Evolutionary conservation across 192 early-diverging fungal genomes (phyloP).

Genomic region (Phlyctochytrium bullatum): DNA sequence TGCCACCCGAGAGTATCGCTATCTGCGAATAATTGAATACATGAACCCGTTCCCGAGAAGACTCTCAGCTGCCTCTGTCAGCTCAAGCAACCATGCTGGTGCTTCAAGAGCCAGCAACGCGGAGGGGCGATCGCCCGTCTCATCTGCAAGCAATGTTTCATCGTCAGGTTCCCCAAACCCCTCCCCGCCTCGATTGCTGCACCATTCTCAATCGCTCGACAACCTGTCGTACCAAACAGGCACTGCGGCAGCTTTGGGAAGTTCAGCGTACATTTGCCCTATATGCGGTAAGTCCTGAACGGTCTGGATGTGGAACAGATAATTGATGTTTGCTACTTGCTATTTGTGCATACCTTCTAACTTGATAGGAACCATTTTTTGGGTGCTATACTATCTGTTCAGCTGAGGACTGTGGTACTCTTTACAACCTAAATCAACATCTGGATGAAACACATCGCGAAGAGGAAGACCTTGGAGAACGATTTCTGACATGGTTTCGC

Average conservation of each 20-base stretch:
- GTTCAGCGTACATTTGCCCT: neutral
- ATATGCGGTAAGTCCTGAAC: neutral
- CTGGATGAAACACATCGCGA: constrained; percentile 38
- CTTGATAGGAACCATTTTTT: neutral
- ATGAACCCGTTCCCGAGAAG: too few relatives aligned
- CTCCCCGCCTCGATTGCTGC: neutral
- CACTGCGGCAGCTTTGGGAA: neutral
- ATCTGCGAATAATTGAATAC: too few relatives aligned
- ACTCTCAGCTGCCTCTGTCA: too few relatives aligned
- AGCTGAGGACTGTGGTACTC: constrained; percentile 32
- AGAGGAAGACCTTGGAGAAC: constrained; percentile 34
- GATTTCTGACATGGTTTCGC: constrained; percentile 39
- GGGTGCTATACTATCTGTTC: neutral
- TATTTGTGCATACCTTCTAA: too few relatives aligned
- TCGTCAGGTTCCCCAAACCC: neutral
- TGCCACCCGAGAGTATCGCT: too few relatives aligned
- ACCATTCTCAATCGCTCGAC: neutral
- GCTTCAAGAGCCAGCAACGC: too few relatives aligned
- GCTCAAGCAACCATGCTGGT: too few relatives aligned
- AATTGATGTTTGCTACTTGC: too few relatives aligned
- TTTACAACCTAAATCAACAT: constrained; percentile 44
- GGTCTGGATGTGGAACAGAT: neutral
- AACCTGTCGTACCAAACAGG: neutral
- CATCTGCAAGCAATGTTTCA: neutral
- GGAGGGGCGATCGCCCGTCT: neutral